These are phyloP conservation scores for Aspergillus cejpii DNA, from an alignment of 2,329 filamentous ascomycete species.

Conservation along the genomic window DNA sequence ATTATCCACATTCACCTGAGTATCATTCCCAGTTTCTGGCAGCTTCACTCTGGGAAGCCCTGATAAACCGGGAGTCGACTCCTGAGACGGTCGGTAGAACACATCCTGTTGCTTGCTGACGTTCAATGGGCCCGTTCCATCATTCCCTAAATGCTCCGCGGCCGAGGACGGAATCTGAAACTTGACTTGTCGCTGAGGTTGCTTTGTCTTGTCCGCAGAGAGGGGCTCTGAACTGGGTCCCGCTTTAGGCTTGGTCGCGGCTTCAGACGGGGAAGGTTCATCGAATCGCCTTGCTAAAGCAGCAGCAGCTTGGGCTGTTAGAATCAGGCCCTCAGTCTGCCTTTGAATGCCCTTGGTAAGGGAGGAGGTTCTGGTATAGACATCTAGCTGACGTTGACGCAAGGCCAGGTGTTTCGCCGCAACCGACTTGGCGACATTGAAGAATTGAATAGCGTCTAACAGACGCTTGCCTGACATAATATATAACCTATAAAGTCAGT, in stretches of 20 bases:
- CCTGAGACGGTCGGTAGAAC: constrained; percentile 49
- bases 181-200: constrained; percentile 46
- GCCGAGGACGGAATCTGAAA: constrained; percentile 47
- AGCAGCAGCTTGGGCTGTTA: constrained; percentile 56
- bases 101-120: constrained; percentile 53
- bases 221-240: constrained; percentile 18
- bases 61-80: constrained; percentile 44
- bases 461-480: constrained; percentile 55
- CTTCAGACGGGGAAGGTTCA: constrained; percentile 35
- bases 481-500: constrained; percentile 1
- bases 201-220: constrained; percentile 41
- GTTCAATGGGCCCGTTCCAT: constrained; percentile 26
- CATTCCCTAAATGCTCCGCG: constrained; percentile 38
- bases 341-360: constrained; percentile 56
- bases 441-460: constrained; percentile 64
- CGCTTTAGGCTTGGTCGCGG: constrained; percentile 22
- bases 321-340: constrained; percentile 55
- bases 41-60: constrained; percentile 51
- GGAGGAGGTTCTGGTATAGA: constrained; percentile 59
- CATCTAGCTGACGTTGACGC: constrained; percentile 55
- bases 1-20: constrained; percentile 40
- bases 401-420: constrained; percentile 57
- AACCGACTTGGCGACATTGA: constrained; percentile 62
- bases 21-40: constrained; percentile 46
- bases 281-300: constrained; percentile 54